phyloP scores from a whole-genome alignment of 2,329 filamentous ascomycete species.

The Onygenales sp. region DNA sequence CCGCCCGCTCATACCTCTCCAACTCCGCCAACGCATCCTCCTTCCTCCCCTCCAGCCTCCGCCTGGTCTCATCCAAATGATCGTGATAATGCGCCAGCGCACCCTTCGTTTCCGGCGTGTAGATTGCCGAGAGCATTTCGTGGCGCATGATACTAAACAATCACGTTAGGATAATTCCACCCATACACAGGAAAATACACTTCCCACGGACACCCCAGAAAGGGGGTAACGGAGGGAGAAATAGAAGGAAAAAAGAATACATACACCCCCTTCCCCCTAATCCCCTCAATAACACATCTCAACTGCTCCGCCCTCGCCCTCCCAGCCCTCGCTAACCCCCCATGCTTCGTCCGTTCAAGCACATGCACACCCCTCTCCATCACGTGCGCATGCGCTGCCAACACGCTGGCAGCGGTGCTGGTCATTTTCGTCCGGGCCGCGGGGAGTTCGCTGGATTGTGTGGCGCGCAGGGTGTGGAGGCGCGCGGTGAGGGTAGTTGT shows the following conservation, averaged over 20 bases:
- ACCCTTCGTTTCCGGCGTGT: constrained; percentile 27
- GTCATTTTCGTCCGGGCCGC: constrained; percentile 25
- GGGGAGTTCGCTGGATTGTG: constrained; percentile 25
- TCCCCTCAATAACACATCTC: constrained; percentile 25
- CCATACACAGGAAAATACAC: background rate
- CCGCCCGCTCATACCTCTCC: constrained; percentile 24
- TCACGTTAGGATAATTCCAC: background rate
- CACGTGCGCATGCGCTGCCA: constrained; percentile 22
- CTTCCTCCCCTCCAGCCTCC: constrained; percentile 22
- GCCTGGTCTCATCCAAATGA: constrained; percentile 22
- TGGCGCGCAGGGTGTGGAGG: constrained; percentile 18
- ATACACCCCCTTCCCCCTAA: constrained; percentile 30
- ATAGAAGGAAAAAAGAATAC: constrained; percentile 9
- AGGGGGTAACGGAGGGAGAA: background rate
- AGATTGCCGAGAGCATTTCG: constrained; percentile 26
- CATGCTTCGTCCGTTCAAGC: constrained; percentile 32
- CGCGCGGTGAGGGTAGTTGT: constrained; percentile 21
- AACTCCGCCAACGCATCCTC: constrained; percentile 22
- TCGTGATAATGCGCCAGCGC: constrained; percentile 25
- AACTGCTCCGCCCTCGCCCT: constrained; percentile 32
- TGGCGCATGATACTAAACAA: constrained; percentile 25
- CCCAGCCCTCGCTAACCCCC: constrained; percentile 24
- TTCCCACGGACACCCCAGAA: background rate
- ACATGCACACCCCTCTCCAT: constrained; percentile 30
- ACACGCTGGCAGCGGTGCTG: constrained; percentile 23